phyloP scores from a whole-genome alignment of 1,139 yeast genomes.

The Scheffersomyces lignicola region DNA sequence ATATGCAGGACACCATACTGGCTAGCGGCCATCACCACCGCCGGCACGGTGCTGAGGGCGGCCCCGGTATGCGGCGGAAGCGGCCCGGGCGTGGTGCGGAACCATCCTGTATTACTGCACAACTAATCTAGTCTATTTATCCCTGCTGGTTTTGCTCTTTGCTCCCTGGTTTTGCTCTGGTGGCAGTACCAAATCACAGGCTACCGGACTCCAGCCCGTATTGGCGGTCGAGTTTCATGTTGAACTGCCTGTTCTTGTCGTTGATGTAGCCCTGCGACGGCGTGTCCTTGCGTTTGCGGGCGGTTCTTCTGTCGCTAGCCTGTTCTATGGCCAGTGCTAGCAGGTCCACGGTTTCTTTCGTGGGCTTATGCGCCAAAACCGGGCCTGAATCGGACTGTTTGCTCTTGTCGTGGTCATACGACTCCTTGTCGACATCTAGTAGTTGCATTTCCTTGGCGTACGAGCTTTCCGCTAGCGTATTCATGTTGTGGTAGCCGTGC shows the following conservation, averaged over 20 bases:
- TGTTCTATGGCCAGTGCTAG: conserved; percentile 15
- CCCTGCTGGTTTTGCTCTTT: too few species aligned
- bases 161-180: too few species aligned
- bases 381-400: conserved; percentile 6
- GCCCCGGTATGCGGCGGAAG: too few species aligned
- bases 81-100: too few species aligned
- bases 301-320: conserved; percentile 31
- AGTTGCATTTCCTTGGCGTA: conserved; percentile 48
- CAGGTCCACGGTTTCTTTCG: conserved; percentile 13
- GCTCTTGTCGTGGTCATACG: conserved; percentile 29
- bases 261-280: conserved; percentile 52
- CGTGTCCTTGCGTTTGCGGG: conserved; percentile 27
- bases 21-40: too few species aligned
- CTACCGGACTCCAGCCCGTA: conserved; percentile 17
- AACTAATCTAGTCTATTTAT: too few species aligned
- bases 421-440: conserved; percentile 40
- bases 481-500: conserved; percentile 39
- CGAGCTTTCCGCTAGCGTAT: conserved; percentile 55
- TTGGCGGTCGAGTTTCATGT: conserved; percentile 65
- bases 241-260: conserved; percentile 78
- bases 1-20: too few species aligned
- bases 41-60: too few species aligned
- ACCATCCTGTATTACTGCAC: too few species aligned
- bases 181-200: not conserved
- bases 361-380: conserved; percentile 16